A percentile compares a stretch with the other conserved stretches of the same genome.
Conservation (phyloP, 1,284 basidiomycete genomes). For the Ceratobasidium sp. region DNA sequence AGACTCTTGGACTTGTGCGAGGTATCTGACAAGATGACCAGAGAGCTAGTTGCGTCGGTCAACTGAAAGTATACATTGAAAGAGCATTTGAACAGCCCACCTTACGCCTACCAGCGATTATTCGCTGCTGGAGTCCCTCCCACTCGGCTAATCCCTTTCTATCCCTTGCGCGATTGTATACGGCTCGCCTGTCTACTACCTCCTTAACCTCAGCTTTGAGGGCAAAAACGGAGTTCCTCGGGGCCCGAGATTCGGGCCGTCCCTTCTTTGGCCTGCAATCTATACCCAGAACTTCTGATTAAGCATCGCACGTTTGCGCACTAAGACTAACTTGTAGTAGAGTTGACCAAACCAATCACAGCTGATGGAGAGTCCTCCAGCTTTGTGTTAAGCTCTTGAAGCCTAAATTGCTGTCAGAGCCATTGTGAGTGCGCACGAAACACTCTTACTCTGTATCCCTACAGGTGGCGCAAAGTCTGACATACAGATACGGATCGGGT, state of each 20-base stretch:
- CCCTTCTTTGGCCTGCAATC: background rate
- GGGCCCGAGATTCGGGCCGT: background rate
- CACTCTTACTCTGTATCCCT: background rate
- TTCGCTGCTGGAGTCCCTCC: background rate
- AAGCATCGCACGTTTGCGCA: background rate
- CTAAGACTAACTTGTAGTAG: too few species aligned
- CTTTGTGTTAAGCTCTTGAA: too few species aligned
- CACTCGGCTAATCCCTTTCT: background rate
- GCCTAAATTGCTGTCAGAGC: too few species aligned
- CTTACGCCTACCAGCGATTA: background rate
- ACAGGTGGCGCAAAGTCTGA: conserved; percentile 11
- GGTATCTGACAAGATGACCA: too few species aligned
- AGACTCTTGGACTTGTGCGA: background rate
- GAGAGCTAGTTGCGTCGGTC: too few species aligned
- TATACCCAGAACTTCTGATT: background rate
- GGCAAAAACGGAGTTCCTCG: background rate
- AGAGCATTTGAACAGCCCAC: background rate
- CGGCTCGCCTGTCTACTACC: background rate
- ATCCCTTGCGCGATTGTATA: background rate
- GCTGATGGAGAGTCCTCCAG: too few species aligned
- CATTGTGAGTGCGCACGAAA: too few species aligned
- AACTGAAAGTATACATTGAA: too few species aligned
- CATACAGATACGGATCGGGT: conserved; percentile 12
- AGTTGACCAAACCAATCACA: too few species aligned
- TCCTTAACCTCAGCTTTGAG: background rate